Conservation (phyloP, 805 yeast species). For the Candida wancherniae region DNA sequence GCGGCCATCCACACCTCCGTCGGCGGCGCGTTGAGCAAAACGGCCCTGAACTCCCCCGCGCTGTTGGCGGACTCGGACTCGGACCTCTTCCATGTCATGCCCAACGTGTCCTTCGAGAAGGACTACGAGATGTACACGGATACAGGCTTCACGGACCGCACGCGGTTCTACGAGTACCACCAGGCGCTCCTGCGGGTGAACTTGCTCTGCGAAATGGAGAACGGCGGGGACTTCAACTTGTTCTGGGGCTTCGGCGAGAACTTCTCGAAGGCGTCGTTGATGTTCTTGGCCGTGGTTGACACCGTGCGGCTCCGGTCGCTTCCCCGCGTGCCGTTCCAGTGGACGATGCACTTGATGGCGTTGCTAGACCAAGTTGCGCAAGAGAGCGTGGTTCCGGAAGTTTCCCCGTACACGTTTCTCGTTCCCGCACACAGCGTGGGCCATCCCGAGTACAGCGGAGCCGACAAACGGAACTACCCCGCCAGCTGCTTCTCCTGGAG, state of each 20-base stretch:
- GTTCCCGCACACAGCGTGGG: constrained; percentile 24
- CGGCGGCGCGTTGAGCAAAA: constrained; percentile 12
- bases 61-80: constrained; percentile 1
- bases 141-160: constrained; percentile 28
- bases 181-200: constrained; percentile 27
- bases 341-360: constrained; percentile 13
- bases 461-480: constrained; percentile 6
- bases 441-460: constrained; percentile 25
- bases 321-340: constrained; percentile 16
- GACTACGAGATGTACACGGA: constrained; percentile 21
- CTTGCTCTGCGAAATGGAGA: constrained; percentile 16
- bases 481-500: constrained; percentile 9
- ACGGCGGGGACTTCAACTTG: constrained; percentile 24
- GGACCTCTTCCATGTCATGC: constrained; percentile 4
- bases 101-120: constrained; percentile 4
- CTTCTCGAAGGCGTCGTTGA: constrained; percentile 24
- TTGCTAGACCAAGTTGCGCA: constrained; percentile 15
- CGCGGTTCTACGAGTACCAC: constrained; percentile 26
- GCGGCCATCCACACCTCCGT: constrained; percentile 17
- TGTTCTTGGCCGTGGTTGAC: constrained; percentile 23
- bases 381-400: constrained; percentile 24
- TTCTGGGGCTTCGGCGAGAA: constrained; percentile 30
- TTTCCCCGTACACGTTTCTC: constrained; percentile 16
- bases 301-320: constrained; percentile 16
- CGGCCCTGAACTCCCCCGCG: not conserved